Evolutionary conservation across 768 basidiomycete genomes (phyloP), one percentile per base, ranked within the genome.

Genomic region (Suillus fuscotomentosus): DNA sequence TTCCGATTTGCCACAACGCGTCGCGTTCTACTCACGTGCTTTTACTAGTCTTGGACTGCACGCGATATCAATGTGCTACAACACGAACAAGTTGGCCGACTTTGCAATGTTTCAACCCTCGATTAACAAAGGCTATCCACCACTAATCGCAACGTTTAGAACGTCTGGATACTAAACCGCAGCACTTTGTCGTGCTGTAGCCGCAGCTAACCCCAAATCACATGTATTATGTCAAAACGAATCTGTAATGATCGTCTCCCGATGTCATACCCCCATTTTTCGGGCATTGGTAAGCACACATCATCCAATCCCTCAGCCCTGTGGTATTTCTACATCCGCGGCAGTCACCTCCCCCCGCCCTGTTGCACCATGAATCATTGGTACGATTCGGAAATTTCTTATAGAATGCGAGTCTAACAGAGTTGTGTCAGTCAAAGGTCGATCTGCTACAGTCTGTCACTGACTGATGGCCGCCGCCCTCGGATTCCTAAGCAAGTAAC

Each of bases 1-100:
- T 69, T 76, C 75, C 76, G 75, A 76, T 69, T 56, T 64, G 67
- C 67, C 72, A 61, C 60, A 60, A 74, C 75, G 74, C 73, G 76
- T 70, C 54, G 74, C 9, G 51, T 51, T 51, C 9, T 51, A 3
- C 10, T 41, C 45, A 63, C 64, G 51, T 62, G 63, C 48, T 53
- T 48, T 62, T 38, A 61, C n/a, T n/a, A 63, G 4, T 48, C 36
- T 54, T 36, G 31, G 31, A 31, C 42, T 39, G 51, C 56, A 59
- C 56, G 56, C 56, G 56, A 59, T 20, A 15, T 27, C 56, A 39
- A 17, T 59, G 39, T 41, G 39, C 22, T 42, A 27, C 48, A 27
- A 50, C 48, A 50, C 48, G 39, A 27, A 54, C 51, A 15, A 51
- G 50, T 57, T 15, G 56, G 39, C 56, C 56, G 10, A 39, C 56